Base-by-base conservation (phyloP, 768 basidiomycete genomes). In the Boletus fagicola region DNA sequence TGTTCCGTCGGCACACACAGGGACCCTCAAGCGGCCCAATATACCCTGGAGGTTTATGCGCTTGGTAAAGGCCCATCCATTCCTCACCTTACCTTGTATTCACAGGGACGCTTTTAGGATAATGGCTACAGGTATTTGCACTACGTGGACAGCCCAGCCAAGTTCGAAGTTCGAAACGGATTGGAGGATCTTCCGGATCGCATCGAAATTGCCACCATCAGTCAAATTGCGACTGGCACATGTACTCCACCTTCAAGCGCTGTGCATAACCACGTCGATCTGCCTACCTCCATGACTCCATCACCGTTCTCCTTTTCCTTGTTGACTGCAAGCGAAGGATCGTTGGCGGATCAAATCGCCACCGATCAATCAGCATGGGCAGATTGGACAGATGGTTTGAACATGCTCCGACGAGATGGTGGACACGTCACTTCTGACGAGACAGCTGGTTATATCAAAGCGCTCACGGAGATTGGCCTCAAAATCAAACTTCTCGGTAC, bases 341-440 rank as follows among this genome's bases (percentile, higher is more conserved):
- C 87, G 2, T 68, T 92, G 56, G 90, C 88, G 5, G 89, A 92
- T 68, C 82, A 87, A 56, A 85, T 92, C 63, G 89, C 91, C 4
- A 83, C 86, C 30, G 85, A 93, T 70, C 80, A 83, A 51, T 84
- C 86, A 18, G 78, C 87, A 18, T 94, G 90, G 88, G 88, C 91
- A 16, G 94, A 96, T 74, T 96, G 94, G 94, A 92, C 92, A 3
- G 94, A 96, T 70, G 94, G 93, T 5, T 68, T 96, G 71, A 92
- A 92, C 65, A 90, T 95, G 85, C 79, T 95, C 42, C 78, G 91
- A 40, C 77, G 85, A 51, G 90, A 90, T 62, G 85, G 90, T 18
- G 88, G 90, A 9, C 91, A 92, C 68, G 90, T 93, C 56, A 77
- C 87, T 13, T 92, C 92, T 5, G 82, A 86, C 61, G 90, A 94